Evolutionary conservation across 2,329 filamentous ascomycete genomes (phyloP).

Genomic region (Thielaviopsis euricoi): DNA sequence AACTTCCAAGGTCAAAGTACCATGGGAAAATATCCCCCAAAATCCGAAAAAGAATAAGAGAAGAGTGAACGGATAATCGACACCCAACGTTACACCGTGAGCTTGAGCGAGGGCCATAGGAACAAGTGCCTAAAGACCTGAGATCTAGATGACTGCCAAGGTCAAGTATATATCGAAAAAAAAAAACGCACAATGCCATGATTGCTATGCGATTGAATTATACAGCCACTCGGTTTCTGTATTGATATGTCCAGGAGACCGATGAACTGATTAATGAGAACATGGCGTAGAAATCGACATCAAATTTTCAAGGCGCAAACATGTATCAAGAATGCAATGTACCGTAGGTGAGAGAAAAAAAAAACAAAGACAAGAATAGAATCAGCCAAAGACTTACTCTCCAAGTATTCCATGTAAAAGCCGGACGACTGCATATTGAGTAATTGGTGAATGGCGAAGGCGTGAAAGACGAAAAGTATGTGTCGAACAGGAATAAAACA

Average conservation of each 20-base stretch:
- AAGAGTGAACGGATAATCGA: neutral
- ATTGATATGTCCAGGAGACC: neutral
- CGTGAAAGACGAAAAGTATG: neutral
- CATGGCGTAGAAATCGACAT: neutral
- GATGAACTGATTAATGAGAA: neutral
- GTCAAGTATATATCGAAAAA: neutral
- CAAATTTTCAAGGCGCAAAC: neutral
- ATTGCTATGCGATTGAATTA: neutral
- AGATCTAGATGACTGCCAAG: too few relatives aligned
- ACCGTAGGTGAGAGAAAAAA: neutral
- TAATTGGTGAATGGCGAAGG: neutral
- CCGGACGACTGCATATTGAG: conserved; percentile 19
- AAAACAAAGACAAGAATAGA: neutral
- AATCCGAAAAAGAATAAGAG: neutral
- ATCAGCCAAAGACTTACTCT: conserved; percentile 40
- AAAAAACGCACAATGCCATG: neutral
- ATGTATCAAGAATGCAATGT: neutral
- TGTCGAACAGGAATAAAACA: too few relatives aligned
- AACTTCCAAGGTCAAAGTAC: neutral
- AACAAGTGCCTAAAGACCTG: too few relatives aligned
- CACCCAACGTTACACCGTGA: too few relatives aligned
- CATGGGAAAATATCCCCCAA: neutral
- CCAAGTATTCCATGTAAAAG: conserved; percentile 57
- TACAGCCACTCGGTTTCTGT: neutral
- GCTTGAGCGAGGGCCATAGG: too few relatives aligned